phyloP scores from a whole-genome alignment of 1,284 basidiomycete genomes.

The Trichosporon sp. region DNA sequence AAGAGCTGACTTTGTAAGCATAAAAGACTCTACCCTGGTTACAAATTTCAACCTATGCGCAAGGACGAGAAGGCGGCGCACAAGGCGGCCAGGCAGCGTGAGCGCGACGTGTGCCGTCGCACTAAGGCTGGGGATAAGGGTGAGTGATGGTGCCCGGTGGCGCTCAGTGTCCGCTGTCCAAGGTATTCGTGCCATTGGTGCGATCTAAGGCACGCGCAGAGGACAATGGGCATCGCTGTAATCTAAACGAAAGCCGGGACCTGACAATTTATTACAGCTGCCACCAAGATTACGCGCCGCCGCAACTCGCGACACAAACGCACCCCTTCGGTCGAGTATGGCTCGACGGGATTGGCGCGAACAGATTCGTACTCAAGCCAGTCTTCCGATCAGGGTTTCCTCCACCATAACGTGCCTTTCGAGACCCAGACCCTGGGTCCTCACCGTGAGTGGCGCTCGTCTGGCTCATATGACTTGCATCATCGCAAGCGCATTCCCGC shows the following conservation, averaged over 20 bases:
- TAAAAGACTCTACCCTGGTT: slow-evolving; percentile 66
- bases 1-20: slow-evolving; percentile 57
- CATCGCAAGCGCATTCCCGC: neutral
- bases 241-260: neutral
- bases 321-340: neutral
- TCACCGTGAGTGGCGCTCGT: slow-evolving; percentile 12
- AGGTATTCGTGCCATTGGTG: neutral
- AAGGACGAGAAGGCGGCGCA: slow-evolving; percentile 65
- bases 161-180: neutral
- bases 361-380: slow-evolving; percentile 3
- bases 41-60: slow-evolving; percentile 71
- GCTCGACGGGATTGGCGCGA: neutral
- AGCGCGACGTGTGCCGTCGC: slow-evolving; percentile 39
- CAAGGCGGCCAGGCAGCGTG: slow-evolving; percentile 56
- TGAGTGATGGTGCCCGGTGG: slow-evolving; percentile 2
- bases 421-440: neutral
- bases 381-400: neutral
- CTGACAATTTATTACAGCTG: slow-evolving; percentile 8
- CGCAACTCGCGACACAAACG: slow-evolving; percentile 10
- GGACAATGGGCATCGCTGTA: neutral
- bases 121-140: slow-evolving; percentile 33
- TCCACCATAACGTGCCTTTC: neutral
- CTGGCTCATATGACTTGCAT: slow-evolving; percentile 9
- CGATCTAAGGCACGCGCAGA: neutral
- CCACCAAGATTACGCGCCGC: neutral